These are phyloP conservation scores for Hibiscus mutabilis DNA, from an alignment of 345 rosid genomes.

Conservation along the genomic window DNA sequence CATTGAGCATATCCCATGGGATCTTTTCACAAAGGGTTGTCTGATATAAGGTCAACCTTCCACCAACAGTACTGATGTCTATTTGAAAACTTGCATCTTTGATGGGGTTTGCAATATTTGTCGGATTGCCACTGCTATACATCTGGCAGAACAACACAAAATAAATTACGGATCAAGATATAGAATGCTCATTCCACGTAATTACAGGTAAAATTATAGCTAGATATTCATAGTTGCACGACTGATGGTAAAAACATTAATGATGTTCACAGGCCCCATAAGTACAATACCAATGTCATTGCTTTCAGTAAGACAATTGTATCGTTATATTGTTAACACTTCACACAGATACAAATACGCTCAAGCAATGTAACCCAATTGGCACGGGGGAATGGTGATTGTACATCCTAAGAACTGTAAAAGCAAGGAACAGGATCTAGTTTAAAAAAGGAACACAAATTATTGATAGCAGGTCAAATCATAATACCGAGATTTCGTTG, in stretches of 20 bases:
- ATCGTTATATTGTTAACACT: background rate
- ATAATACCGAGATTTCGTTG: background rate
- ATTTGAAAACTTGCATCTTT: constrained; percentile 84
- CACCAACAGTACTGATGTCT: constrained; percentile 72
- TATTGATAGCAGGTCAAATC: background rate
- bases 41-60: constrained; percentile 78
- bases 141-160: constrained; percentile 45
- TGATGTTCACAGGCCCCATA: background rate
- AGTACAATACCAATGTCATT: background rate
- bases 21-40: constrained; percentile 87
- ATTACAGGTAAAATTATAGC: background rate
- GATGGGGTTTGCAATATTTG: constrained; percentile 91
- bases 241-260: background rate
- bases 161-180: background rate
- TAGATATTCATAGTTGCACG: background rate
- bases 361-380: background rate
- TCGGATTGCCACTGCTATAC: constrained; percentile 99
- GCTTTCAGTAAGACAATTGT: background rate
- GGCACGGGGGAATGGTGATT: background rate
- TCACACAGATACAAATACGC: background rate
- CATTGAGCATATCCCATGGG: constrained; percentile 54
- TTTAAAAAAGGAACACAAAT: background rate
- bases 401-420: background rate
- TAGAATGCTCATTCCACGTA: background rate
- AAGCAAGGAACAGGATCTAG: background rate